Evolutionary conservation across 208 protist species (phyloP), one percentile per base, ranked within the genome.

Genomic region (Histomonas meleagridis): DNA sequence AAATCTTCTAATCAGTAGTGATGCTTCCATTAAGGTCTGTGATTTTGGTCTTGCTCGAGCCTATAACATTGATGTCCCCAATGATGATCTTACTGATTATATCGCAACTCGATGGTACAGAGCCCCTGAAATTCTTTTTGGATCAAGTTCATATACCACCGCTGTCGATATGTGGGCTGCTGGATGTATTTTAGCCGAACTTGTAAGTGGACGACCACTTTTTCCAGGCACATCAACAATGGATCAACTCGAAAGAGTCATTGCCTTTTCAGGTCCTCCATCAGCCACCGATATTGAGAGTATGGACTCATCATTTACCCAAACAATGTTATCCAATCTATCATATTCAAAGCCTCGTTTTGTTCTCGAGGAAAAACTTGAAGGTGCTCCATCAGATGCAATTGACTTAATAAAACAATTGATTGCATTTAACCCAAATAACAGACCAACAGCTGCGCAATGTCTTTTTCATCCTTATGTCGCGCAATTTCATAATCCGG

Each of bases 11-110:
- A 95, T 97, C 57, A 98, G 98, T 94, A 95, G 95, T 12, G 96
- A 97, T 21, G 97, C 97, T 70, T 94, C 97, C n/a, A 95, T 98
- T 23, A 98, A 98, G 94, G 96, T 98, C n/a, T 97, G 96, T 16
- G 97, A 98, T 94, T 98, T 98, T 94, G 97, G 97, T 43, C 96
- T 98, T 0, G 96, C 97, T 21, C 69, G 93, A 51, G 35, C 26
- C 0, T 38, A 60, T 38, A 46, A 86, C 38, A 46, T 46, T n/a
- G 76, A 92, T 32, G 53, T 90, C 62, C 16, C 12, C 9, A 35
- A 35, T 14, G 26, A 12, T 12, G 92, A 93, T n/a, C 69, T 94
- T 5, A 94, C 93, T 40, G 93, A 94, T 90, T 94, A 94, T 86
- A 92, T 94, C 23, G 93, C 93, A 0, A 94, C 93, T 12, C 70